These are phyloP conservation scores for Linnemannia schmuckeri DNA, from an alignment of 192 early-diverging fungal species.

Conservation along the genomic window DNA sequence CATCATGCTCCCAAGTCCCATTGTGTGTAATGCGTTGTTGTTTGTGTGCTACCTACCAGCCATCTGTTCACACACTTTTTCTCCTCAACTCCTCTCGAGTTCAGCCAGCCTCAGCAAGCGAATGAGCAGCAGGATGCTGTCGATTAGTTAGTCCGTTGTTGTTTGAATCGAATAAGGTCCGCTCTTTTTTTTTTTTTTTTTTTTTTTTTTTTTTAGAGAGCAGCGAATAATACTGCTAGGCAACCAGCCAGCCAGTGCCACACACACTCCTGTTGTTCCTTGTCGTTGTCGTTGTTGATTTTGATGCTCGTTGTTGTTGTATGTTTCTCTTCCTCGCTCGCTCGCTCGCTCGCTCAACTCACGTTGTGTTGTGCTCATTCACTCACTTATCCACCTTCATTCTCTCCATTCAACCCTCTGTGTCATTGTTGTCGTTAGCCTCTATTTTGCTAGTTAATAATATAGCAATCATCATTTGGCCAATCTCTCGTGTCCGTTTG, in stretches of 20 bases:
- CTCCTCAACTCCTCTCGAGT: no score
- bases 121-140: neutral
- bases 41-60: neutral
- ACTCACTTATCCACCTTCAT: no score
- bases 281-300: neutral
- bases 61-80: neutral
- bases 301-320: no score
- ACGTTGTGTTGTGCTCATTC: no score
- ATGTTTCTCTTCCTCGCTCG: no score
- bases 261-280: neutral
- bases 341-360: no score
- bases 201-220: neutral
- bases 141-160: neutral
- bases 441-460: no score
- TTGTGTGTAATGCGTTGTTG: neutral
- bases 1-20: neutral
- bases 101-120: neutral
- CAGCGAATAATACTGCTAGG: neutral
- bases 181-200: neutral
- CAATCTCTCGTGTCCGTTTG: no score
- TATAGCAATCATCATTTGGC: no score
- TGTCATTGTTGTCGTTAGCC: no score
- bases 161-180: slow-evolving; percentile 4
- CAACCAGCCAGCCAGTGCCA: neutral
- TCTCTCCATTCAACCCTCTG: no score